phyloP scores from a whole-genome alignment of 306 rosid species.

The Pueraria montana region DNA sequence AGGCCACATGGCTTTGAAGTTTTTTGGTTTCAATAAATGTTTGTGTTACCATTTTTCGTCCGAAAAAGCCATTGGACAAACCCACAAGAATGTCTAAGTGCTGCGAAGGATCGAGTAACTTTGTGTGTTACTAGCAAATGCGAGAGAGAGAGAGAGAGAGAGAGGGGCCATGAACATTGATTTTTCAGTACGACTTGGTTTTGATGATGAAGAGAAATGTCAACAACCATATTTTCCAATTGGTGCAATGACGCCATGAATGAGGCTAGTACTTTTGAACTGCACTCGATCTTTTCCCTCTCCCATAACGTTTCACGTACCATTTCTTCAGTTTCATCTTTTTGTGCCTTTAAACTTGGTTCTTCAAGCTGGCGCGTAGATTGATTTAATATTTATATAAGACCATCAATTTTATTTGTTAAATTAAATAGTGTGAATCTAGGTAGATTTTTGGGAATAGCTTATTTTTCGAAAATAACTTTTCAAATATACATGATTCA shows the following conservation, averaged over 20 bases:
- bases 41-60: slow-evolving; percentile 13
- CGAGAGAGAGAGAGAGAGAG: too few relatives aligned
- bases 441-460: neutral
- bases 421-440: neutral
- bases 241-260: slow-evolving; percentile 45
- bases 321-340: slow-evolving; percentile 16
- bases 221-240: slow-evolving; percentile 44
- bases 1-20: slow-evolving; percentile 48
- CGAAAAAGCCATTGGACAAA: slow-evolving; percentile 32
- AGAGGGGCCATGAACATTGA: slow-evolving; percentile 49
- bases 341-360: neutral
- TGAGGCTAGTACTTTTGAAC: slow-evolving; percentile 30
- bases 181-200: slow-evolving; percentile 45
- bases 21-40: slow-evolving; percentile 47
- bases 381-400: neutral
- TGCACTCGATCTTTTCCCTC: neutral
- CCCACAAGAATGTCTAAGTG: slow-evolving; percentile 41
- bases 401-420: neutral
- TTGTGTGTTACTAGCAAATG: slow-evolving; percentile 30
- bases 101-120: slow-evolving; percentile 38
- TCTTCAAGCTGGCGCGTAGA: neutral
- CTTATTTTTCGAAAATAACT: neutral
- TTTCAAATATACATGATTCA: too few relatives aligned
- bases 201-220: slow-evolving; percentile 47
- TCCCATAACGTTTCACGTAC: slow-evolving; percentile 39